phyloP scores from a whole-genome alignment of 2,329 filamentous ascomycete genomes.

The Diaporthe nobilis region DNA sequence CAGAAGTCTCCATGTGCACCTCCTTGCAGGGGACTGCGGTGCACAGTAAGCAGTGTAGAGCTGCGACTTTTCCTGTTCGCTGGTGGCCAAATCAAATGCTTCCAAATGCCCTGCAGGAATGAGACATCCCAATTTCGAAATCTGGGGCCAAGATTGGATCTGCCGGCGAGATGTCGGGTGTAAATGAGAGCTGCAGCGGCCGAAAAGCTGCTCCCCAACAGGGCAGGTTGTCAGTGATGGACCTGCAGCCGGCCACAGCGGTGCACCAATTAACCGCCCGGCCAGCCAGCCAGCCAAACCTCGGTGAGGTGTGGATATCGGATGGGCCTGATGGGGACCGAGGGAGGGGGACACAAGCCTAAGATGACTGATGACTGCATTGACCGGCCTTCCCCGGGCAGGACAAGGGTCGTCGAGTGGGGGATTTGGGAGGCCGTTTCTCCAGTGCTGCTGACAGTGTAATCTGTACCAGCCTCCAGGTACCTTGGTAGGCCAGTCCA shows the following conservation, averaged over 20 bases:
- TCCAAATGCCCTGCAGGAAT: neutral
- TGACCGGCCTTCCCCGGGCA: neutral
- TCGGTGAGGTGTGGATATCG: constrained; percentile 12
- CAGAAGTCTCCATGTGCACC: neutral
- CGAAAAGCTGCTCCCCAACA: neutral
- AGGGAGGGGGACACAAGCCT: neutral
- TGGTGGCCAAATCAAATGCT: neutral
- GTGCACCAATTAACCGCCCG: constrained; percentile 4
- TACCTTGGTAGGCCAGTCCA: neutral
- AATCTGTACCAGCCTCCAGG: neutral
- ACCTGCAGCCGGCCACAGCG: constrained; percentile 5
- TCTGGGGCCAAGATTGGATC: constrained; percentile 15
- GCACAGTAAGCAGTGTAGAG: neutral
- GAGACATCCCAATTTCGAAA: constrained; percentile 19
- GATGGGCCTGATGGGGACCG: neutral
- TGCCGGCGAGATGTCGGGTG: neutral
- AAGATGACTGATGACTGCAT: neutral
- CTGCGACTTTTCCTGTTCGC: neutral
- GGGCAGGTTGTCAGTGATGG: neutral
- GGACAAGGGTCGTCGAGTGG: neutral
- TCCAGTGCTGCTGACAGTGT: neutral
- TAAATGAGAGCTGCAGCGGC: neutral
- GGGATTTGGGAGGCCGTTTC: neutral
- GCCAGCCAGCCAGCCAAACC: neutral
- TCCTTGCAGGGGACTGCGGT: neutral